phyloP scores from a whole-genome alignment of 495 filamentous ascomycete genomes.

The Penicillium diatomitis region DNA sequence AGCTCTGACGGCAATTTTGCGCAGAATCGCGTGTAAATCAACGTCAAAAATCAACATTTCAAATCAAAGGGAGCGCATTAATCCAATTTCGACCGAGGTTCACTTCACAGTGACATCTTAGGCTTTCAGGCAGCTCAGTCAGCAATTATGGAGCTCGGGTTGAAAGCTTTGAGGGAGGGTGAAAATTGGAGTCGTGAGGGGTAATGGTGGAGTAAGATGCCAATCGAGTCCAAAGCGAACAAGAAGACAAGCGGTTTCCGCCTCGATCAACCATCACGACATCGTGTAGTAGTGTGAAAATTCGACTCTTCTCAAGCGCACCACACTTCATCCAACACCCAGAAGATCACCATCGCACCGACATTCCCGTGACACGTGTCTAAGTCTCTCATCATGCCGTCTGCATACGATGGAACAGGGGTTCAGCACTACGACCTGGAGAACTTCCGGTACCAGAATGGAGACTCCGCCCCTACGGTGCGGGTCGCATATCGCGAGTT shows the following conservation, averaged over 20 bases:
- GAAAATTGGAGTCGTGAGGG: background rate
- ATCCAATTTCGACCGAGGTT: background rate
- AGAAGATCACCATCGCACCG: too few relatives aligned
- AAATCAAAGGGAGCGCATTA: slow-evolving; percentile 12
- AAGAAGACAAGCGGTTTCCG: too few relatives aligned
- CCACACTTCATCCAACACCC: background rate
- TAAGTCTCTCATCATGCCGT: background rate
- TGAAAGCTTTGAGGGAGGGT: background rate
- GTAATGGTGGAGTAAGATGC: background rate
- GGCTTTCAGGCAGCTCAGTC: too few relatives aligned
- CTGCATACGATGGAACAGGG: slow-evolving; percentile 3
- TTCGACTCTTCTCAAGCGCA: background rate
- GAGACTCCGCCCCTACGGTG: slow-evolving; percentile 17
- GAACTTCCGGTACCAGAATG: slow-evolving; percentile 31
- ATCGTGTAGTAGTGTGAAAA: too few relatives aligned
- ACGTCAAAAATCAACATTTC: background rate
- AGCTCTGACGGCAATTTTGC: slow-evolving; percentile 19
- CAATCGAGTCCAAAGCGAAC: background rate
- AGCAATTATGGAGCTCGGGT: background rate
- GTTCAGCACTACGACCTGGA: slow-evolving; percentile 27
- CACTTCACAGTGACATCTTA: too few relatives aligned
- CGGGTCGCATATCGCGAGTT: slow-evolving; percentile 36
- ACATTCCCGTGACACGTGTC: too few relatives aligned
- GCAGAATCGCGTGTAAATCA: slow-evolving; percentile 29
- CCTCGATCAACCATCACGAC: background rate